Evolutionary conservation across 805 yeast genomes (phyloP).

Genomic region (Wickerhamomyces canadensis): DNA sequence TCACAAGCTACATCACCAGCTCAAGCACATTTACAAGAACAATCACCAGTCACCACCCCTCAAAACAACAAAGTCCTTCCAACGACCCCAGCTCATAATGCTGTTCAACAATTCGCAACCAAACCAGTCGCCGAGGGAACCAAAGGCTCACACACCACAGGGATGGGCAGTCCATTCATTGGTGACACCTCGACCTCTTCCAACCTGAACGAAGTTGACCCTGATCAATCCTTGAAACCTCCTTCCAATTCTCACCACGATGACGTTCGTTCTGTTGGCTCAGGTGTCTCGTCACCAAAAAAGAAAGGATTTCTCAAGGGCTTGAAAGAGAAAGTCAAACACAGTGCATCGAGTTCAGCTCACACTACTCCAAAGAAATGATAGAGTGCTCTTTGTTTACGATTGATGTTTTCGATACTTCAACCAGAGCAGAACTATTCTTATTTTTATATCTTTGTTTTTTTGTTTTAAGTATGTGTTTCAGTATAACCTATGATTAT

Average conservation of each 20-base stretch:
- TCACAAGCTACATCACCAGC: slow-evolving; percentile 1
- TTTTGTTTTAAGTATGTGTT: too few relatives aligned
- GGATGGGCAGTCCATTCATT: not conserved
- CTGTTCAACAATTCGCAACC: slow-evolving; percentile 3
- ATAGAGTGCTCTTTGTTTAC: too few relatives aligned
- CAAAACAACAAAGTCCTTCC: too few relatives aligned
- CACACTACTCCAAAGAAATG: slow-evolving; percentile 2
- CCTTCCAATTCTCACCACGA: not conserved
- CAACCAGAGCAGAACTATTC: too few relatives aligned
- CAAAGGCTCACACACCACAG: not conserved
- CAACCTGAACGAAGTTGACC: too few relatives aligned
- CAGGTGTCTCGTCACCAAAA: slow-evolving; percentile 12
- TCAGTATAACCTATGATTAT: too few relatives aligned
- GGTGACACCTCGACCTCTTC: too few relatives aligned
- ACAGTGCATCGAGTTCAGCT: not conserved
- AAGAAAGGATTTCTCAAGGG: not conserved
- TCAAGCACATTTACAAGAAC: slow-evolving; percentile 1
- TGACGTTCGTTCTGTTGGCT: slow-evolving; percentile 1
- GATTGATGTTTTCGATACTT: too few relatives aligned
- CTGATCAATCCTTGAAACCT: too few relatives aligned
- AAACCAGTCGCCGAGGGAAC: too few relatives aligned
- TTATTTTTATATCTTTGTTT: too few relatives aligned
- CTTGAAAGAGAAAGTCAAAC: slow-evolving; percentile 2
- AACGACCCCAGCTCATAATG: not conserved
- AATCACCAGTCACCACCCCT: not conserved